Conservation (phyloP, 2,329 filamentous ascomycete species). For the Paecilomyces dactylethromorphus region DNA sequence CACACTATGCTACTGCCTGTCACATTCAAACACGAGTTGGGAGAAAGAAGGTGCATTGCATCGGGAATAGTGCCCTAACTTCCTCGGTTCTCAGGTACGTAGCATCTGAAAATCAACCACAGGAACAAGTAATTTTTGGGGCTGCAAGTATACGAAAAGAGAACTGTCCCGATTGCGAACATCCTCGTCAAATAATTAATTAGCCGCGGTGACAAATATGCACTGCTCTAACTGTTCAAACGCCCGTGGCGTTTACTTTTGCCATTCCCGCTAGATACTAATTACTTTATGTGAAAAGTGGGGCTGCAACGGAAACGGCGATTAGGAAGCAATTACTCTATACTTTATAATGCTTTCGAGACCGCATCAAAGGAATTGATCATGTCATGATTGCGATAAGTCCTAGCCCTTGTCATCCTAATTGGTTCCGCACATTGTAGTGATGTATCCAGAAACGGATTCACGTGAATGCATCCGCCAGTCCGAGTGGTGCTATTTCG, state of each 20-base stretch:
- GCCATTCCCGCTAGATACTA: no score
- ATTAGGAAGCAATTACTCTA: background rate
- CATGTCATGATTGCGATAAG: no score
- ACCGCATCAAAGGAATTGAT: background rate
- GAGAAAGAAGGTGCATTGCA: background rate
- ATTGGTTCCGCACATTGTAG: no score
- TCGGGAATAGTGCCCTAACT: background rate
- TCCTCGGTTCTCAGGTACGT: background rate
- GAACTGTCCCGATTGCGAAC: background rate
- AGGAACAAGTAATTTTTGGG: background rate
- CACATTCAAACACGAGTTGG: background rate
- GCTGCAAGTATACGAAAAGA: background rate
- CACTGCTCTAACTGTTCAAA: no score
- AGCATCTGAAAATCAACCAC: background rate
- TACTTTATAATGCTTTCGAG: background rate
- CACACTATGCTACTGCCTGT: background rate
- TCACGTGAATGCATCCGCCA: no score
- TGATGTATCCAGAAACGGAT: no score
- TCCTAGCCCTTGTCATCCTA: no score
- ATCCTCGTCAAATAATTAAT: background rate
- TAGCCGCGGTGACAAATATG: background rate
- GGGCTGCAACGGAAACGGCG: background rate
- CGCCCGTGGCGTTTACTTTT: no score
- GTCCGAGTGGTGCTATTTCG: no score
- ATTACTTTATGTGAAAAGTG: background rate